Evolutionary conservation across 306 rosid species (phyloP).

Genomic region (Vigna hirtella): DNA sequence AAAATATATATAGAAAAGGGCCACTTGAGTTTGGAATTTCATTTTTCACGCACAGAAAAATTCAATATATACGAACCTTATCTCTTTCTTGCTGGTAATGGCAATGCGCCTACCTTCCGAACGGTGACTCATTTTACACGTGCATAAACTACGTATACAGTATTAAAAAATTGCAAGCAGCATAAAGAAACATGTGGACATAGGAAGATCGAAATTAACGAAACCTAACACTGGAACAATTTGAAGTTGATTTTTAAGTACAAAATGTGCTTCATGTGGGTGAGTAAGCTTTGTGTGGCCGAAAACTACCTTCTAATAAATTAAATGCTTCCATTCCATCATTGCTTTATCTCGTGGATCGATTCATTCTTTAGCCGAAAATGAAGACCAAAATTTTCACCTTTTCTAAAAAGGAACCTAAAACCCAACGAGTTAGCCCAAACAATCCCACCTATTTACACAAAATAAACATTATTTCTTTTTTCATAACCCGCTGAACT

Average conservation of each 20-base stretch:
- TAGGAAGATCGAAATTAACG: constrained; percentile 23
- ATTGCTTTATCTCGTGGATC: neutral
- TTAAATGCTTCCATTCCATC: constrained; percentile 34
- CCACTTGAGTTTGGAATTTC: neutral
- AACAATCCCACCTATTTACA: constrained; percentile 76
- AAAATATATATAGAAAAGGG: neutral
- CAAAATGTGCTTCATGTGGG: constrained; percentile 47
- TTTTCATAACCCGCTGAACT: neutral
- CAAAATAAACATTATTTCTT: neutral
- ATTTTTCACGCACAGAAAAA: neutral
- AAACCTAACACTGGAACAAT: constrained; percentile 41
- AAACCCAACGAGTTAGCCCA: constrained; percentile 56
- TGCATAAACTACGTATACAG: neutral
- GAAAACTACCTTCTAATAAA: constrained; percentile 30
- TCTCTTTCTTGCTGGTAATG: neutral
- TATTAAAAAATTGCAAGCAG: too few species aligned
- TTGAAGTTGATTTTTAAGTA: neutral
- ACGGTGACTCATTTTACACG: constrained; percentile 23
- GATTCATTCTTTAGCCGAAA: constrained; percentile 48
- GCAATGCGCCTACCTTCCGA: constrained; percentile 23
- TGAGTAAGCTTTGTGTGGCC: neutral
- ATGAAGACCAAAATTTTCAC: constrained; percentile 43
- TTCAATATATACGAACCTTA: neutral
- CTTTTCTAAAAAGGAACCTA: constrained; percentile 37
- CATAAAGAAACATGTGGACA: too few species aligned